phyloP scores from a whole-genome alignment of 2,329 filamentous ascomycete species.

The Fusarium burgessii region DNA sequence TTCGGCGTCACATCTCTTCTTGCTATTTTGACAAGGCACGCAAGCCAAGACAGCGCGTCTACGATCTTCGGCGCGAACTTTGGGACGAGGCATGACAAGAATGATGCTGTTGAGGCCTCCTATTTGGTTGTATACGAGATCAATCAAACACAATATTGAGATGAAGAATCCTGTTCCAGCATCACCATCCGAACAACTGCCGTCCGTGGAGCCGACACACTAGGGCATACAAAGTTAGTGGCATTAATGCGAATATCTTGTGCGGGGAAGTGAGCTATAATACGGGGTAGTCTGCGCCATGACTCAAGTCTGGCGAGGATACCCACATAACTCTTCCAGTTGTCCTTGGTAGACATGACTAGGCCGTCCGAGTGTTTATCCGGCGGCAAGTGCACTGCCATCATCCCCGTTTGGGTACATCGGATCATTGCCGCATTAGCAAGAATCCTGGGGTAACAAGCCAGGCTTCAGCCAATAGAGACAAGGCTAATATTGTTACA shows the following conservation, averaged over 20 bases:
- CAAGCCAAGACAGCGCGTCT: constrained; percentile 1
- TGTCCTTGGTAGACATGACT: not conserved
- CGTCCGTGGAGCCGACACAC: not conserved
- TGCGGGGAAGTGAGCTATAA: not conserved
- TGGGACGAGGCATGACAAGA: not conserved
- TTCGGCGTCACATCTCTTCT: constrained; percentile 3
- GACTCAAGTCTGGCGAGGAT: not conserved
- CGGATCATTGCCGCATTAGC: accelerated
- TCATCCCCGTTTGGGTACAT: no score
- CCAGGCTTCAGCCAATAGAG: accelerated
- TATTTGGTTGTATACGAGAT: not conserved
- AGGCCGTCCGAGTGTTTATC: not conserved
- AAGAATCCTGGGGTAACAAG: not conserved
- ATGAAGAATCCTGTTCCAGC: not conserved
- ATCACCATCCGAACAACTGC: not conserved
- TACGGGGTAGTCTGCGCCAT: not conserved
- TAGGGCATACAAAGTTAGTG: not conserved
- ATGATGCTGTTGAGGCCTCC: not conserved
- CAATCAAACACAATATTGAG: not conserved
- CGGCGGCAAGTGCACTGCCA: not conserved
- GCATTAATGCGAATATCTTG: not conserved
- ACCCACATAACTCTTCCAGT: not conserved
- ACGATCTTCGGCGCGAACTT: not conserved
- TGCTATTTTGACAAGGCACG: not conserved
- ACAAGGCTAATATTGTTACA: accelerated